Base-by-base conservation (phyloP, 345 rosid genomes). In the Eucalyptus cladocalyx region DNA sequence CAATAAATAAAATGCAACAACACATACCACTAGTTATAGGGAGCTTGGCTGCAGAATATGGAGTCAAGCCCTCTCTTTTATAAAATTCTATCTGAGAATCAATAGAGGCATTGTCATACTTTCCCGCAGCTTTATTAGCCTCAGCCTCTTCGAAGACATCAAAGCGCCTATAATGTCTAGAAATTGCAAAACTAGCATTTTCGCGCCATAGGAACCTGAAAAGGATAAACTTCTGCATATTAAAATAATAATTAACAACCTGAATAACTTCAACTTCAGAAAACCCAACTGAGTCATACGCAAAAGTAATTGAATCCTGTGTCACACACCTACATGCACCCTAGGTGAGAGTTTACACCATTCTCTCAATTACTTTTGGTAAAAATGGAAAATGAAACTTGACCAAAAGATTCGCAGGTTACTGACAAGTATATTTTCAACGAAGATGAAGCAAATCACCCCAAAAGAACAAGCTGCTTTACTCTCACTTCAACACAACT, bases 51-150 rank as follows among this genome's bases (percentile, higher is more conserved):
- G 90, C 91, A 21, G 97, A 90, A 87, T 95, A 97, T 62, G 98
- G 97, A 40, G 96, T 95, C 87, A 96, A 91, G 80, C 99, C 99
- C 94, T 97, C 98, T 67, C 87, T 93, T 92, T 92, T 94, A 80
- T 96, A 97, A 58, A 97, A 97, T 45, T 96, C 95, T 72, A 96
- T 89, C 92, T 97, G 98, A 91, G 88, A 92, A 93, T 96, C 98
- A 88, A 97, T 94, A 12, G 99, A 95, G 21, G 94, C 91, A 91
- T 97, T 97, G 86, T 95, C 96, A 76, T 94, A 97, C 87, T 97
- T 96, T 88, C 96, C 94, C 4, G 97, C 98, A 65, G 98, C 97
- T 93, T 97, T 97, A 89, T 97, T 97, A 28, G 98, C 99, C 87
- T 95, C 98, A 87, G 98, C 99, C 91, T 97, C 99, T 87, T 90